phyloP scores from a whole-genome alignment of 441 rosid species.

The Gossypium trilobum region DNA sequence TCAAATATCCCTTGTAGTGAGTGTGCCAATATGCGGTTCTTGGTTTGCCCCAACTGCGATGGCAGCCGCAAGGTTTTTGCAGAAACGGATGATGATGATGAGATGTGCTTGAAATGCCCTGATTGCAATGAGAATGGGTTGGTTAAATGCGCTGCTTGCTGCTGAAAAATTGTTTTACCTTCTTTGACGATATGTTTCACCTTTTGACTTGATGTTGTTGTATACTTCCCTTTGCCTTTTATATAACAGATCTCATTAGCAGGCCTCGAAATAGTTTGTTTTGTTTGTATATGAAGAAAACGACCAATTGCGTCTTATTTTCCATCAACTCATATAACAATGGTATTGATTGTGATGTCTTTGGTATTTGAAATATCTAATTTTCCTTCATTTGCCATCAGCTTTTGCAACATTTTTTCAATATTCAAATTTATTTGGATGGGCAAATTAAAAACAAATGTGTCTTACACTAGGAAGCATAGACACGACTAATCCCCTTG shows the following conservation, averaged over 20 bases:
- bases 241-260: background rate
- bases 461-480: no score
- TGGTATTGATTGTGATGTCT: background rate
- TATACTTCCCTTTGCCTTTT: no score
- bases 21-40: conserved; percentile 51
- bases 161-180: conserved; percentile 13
- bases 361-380: no score
- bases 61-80: conserved; percentile 53
- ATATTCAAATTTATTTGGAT: no score
- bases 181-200: background rate
- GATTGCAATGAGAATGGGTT: conserved; percentile 87
- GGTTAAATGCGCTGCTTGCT: conserved; percentile 58
- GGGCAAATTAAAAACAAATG: no score
- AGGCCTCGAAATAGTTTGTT: background rate
- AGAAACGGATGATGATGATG: conserved; percentile 30
- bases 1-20: conserved; percentile 30
- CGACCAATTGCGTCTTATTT: background rate
- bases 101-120: conserved; percentile 36
- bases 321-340: background rate
- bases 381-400: no score
- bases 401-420: no score
- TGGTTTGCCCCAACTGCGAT: conserved; percentile 57
- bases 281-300: background rate
- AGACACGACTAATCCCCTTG: no score
- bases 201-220: background rate